A percentile compares a stretch with the other conserved stretches of the same genome.
phyloP scores from a whole-genome alignment of 306 rosid species.

The Gastrolobium villosum region DNA sequence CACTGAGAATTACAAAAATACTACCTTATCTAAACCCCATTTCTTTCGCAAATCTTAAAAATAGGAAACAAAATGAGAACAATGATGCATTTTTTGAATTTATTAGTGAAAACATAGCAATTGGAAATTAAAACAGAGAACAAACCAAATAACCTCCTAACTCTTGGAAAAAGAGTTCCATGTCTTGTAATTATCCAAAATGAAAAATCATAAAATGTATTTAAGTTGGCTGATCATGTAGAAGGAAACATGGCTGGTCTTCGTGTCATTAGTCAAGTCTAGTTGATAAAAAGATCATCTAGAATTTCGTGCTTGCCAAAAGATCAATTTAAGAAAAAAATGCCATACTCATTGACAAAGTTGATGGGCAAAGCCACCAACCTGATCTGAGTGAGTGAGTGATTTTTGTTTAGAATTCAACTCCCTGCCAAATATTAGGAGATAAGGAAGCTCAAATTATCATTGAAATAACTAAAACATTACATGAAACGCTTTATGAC shows the following conservation, averaged over 20 bases:
- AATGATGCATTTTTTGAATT: not conserved
- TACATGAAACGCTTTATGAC: slow-evolving; percentile 22
- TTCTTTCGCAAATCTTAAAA: not conserved
- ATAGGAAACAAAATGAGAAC: not conserved
- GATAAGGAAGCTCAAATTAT: slow-evolving; percentile 25
- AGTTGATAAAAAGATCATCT: slow-evolving; percentile 10
- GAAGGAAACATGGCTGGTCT: not conserved
- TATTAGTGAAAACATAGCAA: not conserved
- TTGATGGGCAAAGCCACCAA: not conserved
- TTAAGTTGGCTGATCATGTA: not conserved
- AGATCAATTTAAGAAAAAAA: slow-evolving; percentile 15
- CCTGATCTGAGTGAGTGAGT: not conserved
- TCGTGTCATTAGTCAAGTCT: not conserved
- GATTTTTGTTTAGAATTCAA: not conserved
- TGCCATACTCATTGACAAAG: not conserved
- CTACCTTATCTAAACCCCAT: not conserved
- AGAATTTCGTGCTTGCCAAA: slow-evolving; percentile 10
- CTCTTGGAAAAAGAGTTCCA: not conserved
- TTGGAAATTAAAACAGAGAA: not conserved
- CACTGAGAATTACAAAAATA: not conserved
- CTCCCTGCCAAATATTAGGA: not conserved
- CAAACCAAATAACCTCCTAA: not conserved
- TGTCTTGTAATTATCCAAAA: slow-evolving; percentile 3
- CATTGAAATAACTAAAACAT: slow-evolving; percentile 40
- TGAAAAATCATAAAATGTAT: not conserved